Conservation (phyloP, 2,329 filamentous ascomycete genomes). For the Sporothrix brasiliensis region DNA sequence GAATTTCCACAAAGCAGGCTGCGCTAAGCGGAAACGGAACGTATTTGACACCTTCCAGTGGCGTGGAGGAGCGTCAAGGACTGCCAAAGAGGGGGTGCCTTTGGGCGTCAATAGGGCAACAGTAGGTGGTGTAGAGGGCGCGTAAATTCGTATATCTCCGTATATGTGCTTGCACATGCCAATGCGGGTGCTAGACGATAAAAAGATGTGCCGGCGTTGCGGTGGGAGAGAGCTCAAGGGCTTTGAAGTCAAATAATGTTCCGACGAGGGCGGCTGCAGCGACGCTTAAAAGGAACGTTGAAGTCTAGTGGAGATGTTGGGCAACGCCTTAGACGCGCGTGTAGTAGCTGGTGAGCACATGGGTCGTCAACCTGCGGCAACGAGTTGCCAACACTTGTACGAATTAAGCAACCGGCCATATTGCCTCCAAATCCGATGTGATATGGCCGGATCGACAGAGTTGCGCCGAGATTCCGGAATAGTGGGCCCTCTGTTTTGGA, state of each 20-base stretch:
- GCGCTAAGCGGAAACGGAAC: constrained; percentile 12
- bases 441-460: constrained; percentile 22
- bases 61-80: too few species aligned
- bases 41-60: background rate
- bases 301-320: background rate
- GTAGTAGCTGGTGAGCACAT: constrained; percentile 14
- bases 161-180: background rate
- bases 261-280: constrained; percentile 12
- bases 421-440: background rate
- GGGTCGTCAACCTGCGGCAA: constrained; percentile 7
- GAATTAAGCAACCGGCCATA: constrained; percentile 14
- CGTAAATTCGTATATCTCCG: background rate
- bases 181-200: background rate
- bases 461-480: constrained; percentile 37
- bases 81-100: background rate
- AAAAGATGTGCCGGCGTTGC: constrained; percentile 25
- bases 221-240: constrained; percentile 1
- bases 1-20: background rate
- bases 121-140: background rate
- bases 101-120: background rate
- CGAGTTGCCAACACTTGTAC: background rate
- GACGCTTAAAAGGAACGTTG: constrained; percentile 22
- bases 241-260: constrained; percentile 11
- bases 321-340: constrained; percentile 5
- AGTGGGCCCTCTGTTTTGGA: constrained; percentile 4